Conservation (phyloP, 2,329 filamentous ascomycete species). For the Helicocarpus griseus region DNA sequence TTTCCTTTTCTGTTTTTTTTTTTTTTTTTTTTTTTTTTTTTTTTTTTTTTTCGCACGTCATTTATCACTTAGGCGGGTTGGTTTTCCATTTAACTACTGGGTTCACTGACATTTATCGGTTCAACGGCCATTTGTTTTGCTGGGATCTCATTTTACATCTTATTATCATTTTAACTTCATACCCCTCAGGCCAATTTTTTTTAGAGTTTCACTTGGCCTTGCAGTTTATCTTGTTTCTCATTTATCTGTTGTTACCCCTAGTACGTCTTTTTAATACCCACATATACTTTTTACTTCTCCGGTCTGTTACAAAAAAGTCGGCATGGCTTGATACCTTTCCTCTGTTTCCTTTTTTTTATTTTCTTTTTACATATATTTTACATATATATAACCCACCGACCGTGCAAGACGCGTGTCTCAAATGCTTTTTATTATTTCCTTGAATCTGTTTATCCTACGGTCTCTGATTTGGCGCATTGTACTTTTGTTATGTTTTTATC, state of each 20-base stretch:
- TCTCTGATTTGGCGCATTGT: background rate
- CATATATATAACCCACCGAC: conserved; percentile 3
- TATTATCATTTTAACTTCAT: conserved; percentile 12
- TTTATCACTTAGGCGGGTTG: background rate
- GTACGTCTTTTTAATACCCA: background rate
- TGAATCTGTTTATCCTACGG: conserved; percentile 4
- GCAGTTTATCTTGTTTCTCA: conserved; percentile 10
- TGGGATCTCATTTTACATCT: conserved; percentile 2
- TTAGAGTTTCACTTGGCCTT: conserved; percentile 11
- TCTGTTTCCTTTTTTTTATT: conserved; percentile 9
- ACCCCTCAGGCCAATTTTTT: conserved; percentile 13
- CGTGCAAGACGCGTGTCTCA: conserved; percentile 4
- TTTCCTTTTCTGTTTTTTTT: background rate
- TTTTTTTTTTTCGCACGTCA: background rate
- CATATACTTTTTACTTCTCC: conserved; percentile 5
- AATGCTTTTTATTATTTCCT: background rate
- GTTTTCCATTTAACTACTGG: conserved; percentile 9
- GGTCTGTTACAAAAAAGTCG: background rate
- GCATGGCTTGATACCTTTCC: conserved; percentile 3
- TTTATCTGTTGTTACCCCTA: conserved; percentile 17
- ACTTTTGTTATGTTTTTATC: background rate
- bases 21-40: conserved; percentile 2
- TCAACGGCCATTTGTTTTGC: conserved; percentile 1
- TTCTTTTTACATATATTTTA: conserved; percentile 13
- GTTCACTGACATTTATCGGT: conserved; percentile 4